Percentiles rank a stretch among this genome's conserved stretches.
These are phyloP conservation scores for Yarrowia sp. DNA, from an alignment of 805 yeast species.

Conservation along the genomic window DNA sequence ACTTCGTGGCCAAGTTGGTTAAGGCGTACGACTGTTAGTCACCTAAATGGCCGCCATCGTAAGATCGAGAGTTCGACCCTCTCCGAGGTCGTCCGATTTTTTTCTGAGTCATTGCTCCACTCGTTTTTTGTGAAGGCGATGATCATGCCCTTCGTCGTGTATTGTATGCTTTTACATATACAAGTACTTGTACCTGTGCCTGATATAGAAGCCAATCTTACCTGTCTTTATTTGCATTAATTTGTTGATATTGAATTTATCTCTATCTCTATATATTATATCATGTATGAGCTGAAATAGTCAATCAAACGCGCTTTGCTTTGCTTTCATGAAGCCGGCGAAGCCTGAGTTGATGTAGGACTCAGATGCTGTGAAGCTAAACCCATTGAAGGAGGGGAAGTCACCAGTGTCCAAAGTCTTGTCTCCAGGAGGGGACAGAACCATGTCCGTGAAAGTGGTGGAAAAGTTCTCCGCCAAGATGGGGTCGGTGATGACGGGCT, in stretches of 20 bases:
- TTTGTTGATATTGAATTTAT: background rate
- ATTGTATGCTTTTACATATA: no score
- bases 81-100: conserved; percentile 42
- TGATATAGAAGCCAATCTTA: no score
- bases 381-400: conserved; percentile 28
- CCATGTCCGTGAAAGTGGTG: conserved; percentile 75
- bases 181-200: no score
- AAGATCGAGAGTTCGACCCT: conserved; percentile 38
- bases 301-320: conserved; percentile 31
- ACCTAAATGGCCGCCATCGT: conserved; percentile 26
- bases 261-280: conserved; percentile 36
- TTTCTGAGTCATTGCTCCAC: conserved; percentile 36
- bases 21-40: conserved; percentile 31
- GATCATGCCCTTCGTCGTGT: no score
- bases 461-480: conserved; percentile 85
- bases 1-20: conserved; percentile 16
- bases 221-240: background rate
- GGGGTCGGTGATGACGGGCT: conserved; percentile 84
- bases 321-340: conserved; percentile 32
- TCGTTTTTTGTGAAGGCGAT: no score
- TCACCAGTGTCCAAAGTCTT: conserved; percentile 6
- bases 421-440: conserved; percentile 46
- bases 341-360: conserved; percentile 34
- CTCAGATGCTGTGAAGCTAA: conserved; percentile 32
- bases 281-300: background rate